Conservation (phyloP, 192 early-diverging fungal genomes). For the Chytriomyces sp. region DNA sequence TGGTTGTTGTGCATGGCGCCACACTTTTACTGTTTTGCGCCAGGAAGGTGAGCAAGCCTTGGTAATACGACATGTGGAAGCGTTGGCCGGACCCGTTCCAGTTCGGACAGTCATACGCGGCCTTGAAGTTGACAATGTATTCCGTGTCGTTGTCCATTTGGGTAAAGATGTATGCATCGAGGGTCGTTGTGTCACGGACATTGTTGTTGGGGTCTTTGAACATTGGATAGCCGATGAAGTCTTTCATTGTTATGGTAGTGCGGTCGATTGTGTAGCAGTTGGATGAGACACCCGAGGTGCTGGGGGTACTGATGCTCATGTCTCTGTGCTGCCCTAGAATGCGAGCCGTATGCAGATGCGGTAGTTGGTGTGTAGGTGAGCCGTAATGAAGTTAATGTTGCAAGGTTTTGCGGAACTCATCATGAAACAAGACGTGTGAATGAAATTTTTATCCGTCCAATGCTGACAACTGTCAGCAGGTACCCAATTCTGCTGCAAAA, state of each 20-base stretch:
- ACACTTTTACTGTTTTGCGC: constrained; percentile 1
- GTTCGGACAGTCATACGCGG: constrained; percentile 5
- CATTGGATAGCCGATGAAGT: constrained; percentile 17
- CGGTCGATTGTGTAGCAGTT: constrained; percentile 12
- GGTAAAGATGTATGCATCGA: not conserved
- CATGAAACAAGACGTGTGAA: too few species aligned
- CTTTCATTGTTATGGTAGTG: not conserved
- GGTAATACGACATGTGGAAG: constrained; percentile 11
- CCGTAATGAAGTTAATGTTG: too few species aligned
- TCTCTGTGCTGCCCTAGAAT: too few species aligned
- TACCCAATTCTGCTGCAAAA: too few species aligned
- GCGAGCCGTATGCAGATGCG: too few species aligned
- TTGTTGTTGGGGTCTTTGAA: not conserved
- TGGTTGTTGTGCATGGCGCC: constrained; percentile 5
- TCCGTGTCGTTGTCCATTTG: not conserved
- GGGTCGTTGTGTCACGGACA: constrained; percentile 1
- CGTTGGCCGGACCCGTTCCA: constrained; percentile 6
- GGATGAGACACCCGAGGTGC: not conserved
- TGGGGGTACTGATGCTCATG: too few species aligned
- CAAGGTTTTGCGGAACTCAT: too few species aligned
- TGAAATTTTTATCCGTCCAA: too few species aligned
- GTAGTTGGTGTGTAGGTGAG: too few species aligned
- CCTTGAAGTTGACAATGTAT: not conserved
- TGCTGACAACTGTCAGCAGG: too few species aligned
- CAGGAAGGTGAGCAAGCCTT: constrained; percentile 10